Conservation (phyloP, 148 eudicot species). For the Diospyros kaki region DNA sequence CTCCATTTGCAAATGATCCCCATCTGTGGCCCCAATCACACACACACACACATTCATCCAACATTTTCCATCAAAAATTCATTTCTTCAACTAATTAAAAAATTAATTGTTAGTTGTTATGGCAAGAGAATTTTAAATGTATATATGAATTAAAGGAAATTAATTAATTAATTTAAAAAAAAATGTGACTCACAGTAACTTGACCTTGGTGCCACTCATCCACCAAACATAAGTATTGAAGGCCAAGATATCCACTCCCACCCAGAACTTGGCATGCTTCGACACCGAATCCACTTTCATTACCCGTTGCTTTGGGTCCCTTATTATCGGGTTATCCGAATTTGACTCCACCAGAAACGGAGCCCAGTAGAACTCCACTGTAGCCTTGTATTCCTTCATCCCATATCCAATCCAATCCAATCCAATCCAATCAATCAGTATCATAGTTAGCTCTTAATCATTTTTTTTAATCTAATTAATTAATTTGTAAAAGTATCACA, state of each 20-base stretch:
- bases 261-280: conserved; percentile 80
- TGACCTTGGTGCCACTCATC: conserved; percentile 73
- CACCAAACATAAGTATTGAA: conserved; percentile 98
- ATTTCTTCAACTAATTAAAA: too few species aligned
- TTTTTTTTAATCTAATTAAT: too few species aligned
- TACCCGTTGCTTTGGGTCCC: conserved; percentile 70
- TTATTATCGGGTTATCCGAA: conserved; percentile 58
- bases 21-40: conserved; percentile 42
- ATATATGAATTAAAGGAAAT: too few species aligned
- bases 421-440: too few species aligned
- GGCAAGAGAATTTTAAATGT: too few species aligned
- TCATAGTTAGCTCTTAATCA: too few species aligned
- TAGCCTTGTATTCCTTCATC: conserved; percentile 66
- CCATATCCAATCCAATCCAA: too few species aligned
- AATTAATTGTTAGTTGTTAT: too few species aligned
- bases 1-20: conserved; percentile 94
- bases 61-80: too few species aligned
- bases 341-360: conserved; percentile 86
- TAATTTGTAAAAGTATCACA: too few species aligned
- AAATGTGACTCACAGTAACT: conserved; percentile 51
- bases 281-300: conserved; percentile 71
- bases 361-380: conserved; percentile 97
- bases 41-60: not conserved
- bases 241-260: conserved; percentile 69
- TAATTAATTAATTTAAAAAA: too few species aligned